Percentiles rank a stretch among this genome's conserved stretches.
Conservation (phyloP, 2,329 filamentous ascomycete genomes). For the Parastagonospora nodorum region DNA sequence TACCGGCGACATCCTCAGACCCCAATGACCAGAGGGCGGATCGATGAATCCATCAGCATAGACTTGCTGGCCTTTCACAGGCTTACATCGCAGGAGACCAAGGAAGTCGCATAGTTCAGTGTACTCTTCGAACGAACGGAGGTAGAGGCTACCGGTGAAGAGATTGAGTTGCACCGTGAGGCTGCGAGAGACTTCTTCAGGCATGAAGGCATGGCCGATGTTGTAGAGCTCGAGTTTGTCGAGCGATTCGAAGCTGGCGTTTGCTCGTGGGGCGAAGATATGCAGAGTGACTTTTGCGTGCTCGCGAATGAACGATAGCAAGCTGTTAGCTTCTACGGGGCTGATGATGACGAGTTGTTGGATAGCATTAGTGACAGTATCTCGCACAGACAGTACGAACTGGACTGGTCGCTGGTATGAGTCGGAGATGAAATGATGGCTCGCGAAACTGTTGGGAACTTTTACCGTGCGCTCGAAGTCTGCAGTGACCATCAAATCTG, state of each 20-base stretch:
- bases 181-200: conserved; percentile 16
- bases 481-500: conserved; percentile 52
- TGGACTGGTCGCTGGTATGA: conserved; percentile 59
- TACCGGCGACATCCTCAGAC: conserved; percentile 49
- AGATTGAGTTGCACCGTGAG: conserved; percentile 62
- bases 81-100: conserved; percentile 49
- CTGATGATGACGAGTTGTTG: conserved; percentile 61
- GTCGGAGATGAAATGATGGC: conserved; percentile 42
- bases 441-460: conserved; percentile 3
- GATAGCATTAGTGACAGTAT: neutral
- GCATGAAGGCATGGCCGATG: conserved; percentile 25
- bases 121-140: conserved; percentile 62
- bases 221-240: conserved; percentile 56
- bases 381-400: conserved; percentile 54
- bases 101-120: conserved; percentile 56
- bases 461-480: conserved; percentile 59
- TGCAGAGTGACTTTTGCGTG: conserved; percentile 52
- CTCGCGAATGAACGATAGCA: conserved; percentile 50
- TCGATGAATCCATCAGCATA: conserved; percentile 44
- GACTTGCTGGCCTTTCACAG: conserved; percentile 28
- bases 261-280: conserved; percentile 58
- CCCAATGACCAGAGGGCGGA: conserved; percentile 31
- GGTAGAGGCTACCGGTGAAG: conserved; percentile 71
- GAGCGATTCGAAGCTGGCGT: conserved; percentile 42
- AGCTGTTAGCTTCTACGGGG: conserved; percentile 62